Conservation (phyloP, 2,329 filamentous ascomycete species). For the Dactylellina cionopaga region DNA sequence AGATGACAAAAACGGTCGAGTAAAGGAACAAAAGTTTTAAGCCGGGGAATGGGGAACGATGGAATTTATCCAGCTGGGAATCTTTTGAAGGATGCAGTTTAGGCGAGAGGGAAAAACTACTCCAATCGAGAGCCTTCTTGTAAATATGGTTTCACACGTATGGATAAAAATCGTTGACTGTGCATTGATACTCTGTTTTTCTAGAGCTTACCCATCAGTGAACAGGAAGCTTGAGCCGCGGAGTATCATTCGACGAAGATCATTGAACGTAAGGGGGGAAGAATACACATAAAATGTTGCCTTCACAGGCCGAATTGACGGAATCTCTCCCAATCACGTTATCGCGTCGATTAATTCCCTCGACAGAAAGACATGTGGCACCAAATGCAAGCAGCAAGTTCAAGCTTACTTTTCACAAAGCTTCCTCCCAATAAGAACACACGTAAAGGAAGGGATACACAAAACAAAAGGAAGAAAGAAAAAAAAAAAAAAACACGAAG, state of each 20-base stretch:
- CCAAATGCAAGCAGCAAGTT: constrained; percentile 9
- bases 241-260: background rate
- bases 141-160: too few relatives aligned
- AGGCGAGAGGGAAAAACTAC: too few relatives aligned
- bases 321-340: constrained; percentile 39
- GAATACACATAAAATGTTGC: constrained; percentile 17
- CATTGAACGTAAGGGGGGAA: background rate
- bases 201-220: constrained; percentile 6
- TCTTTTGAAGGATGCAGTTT: too few relatives aligned
- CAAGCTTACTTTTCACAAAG: background rate
- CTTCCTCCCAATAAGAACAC: constrained; percentile 8
- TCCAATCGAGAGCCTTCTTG: too few relatives aligned
- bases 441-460: constrained; percentile 6
- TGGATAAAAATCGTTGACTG: too few relatives aligned
- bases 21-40: too few relatives aligned
- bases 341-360: constrained; percentile 23
- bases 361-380: constrained; percentile 33
- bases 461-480: background rate
- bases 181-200: too few relatives aligned
- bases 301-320: constrained; percentile 44
- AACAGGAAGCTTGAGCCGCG: constrained; percentile 49
- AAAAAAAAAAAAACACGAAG: background rate
- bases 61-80: too few relatives aligned
- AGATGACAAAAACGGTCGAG: too few relatives aligned
- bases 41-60: too few relatives aligned